Conservation (phyloP, 2,329 filamentous ascomycete genomes). For the Talaromyces piceae region DNA sequence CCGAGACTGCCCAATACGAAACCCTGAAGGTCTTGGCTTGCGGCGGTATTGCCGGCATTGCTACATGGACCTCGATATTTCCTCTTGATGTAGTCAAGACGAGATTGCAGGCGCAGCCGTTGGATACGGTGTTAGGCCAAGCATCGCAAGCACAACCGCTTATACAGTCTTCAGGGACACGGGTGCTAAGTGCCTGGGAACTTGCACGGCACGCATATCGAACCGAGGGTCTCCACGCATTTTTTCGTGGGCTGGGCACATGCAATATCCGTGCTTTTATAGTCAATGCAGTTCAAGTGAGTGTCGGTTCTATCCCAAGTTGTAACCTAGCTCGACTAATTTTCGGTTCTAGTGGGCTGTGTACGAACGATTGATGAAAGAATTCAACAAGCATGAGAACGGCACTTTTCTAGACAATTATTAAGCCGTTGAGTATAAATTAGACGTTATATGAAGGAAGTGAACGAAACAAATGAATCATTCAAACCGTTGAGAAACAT, state of each 20-base stretch:
- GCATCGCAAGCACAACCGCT: slow-evolving; percentile 19
- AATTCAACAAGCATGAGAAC: slow-evolving; percentile 20
- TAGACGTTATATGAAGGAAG: no score
- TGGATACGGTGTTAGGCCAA: slow-evolving; percentile 14
- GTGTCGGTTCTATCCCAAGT: slow-evolving; percentile 12
- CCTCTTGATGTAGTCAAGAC: slow-evolving; percentile 92
- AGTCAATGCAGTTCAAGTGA: slow-evolving; percentile 75
- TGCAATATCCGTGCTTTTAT: slow-evolving; percentile 83
- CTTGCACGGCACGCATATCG: slow-evolving; percentile 61
- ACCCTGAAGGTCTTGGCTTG: slow-evolving; percentile 66
- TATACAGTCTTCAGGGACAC: slow-evolving; percentile 14
- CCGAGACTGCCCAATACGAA: slow-evolving; percentile 41
- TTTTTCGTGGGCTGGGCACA: slow-evolving; percentile 68
- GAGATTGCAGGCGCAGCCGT: slow-evolving; percentile 68
- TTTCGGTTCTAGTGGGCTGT: slow-evolving; percentile 66
- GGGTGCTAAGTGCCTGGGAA: slow-evolving; percentile 48
- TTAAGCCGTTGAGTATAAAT: no score
- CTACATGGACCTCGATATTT: slow-evolving; percentile 86
- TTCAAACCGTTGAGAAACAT: not conserved
- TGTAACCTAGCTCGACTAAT: slow-evolving; percentile 1
- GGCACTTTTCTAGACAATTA: no score
- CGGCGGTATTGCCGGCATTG: slow-evolving; percentile 77
- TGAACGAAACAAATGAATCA: no score
- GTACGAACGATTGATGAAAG: slow-evolving; percentile 78
- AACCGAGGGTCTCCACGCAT: slow-evolving; percentile 53